phyloP scores from a whole-genome alignment of 2,329 filamentous ascomycete species.

The Pochonia chlamydosporia region DNA sequence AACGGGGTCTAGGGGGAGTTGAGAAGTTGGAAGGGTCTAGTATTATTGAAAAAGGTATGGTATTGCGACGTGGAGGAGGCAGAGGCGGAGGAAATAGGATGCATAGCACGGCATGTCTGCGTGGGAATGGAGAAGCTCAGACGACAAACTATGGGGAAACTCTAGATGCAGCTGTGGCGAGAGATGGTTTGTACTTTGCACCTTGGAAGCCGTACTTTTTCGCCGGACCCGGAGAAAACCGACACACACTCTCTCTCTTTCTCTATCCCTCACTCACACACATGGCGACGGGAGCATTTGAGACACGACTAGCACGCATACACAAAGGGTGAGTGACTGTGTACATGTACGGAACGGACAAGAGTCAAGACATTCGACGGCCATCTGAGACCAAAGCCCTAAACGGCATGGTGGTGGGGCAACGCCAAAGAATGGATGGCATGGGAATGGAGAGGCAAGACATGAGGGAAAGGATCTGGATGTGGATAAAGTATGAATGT shows the following conservation, averaged over 20 bases:
- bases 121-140: too few relatives aligned
- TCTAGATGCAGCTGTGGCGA: too few relatives aligned
- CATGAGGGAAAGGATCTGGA: neutral
- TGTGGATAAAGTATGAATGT: neutral
- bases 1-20: neutral
- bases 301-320: too few relatives aligned
- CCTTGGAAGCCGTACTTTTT: too few relatives aligned
- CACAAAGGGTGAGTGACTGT: too few relatives aligned
- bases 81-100: neutral
- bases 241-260: too few relatives aligned
- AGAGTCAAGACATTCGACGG: neutral
- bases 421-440: neutral
- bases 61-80: too few relatives aligned
- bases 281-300: neutral
- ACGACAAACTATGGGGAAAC: neutral
- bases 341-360: neutral
- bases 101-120: too few relatives aligned
- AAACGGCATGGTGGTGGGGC: neutral
- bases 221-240: slow-evolving; percentile 1
- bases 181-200: too few relatives aligned
- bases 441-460: neutral
- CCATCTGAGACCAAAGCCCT: neutral
- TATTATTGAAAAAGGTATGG: neutral
- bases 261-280: too few relatives aligned
- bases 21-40: neutral